Evolutionary conservation across 805 yeast species (phyloP), one percentile per base, ranked within the genome.

Genomic region (Yarrowia osloensis): DNA sequence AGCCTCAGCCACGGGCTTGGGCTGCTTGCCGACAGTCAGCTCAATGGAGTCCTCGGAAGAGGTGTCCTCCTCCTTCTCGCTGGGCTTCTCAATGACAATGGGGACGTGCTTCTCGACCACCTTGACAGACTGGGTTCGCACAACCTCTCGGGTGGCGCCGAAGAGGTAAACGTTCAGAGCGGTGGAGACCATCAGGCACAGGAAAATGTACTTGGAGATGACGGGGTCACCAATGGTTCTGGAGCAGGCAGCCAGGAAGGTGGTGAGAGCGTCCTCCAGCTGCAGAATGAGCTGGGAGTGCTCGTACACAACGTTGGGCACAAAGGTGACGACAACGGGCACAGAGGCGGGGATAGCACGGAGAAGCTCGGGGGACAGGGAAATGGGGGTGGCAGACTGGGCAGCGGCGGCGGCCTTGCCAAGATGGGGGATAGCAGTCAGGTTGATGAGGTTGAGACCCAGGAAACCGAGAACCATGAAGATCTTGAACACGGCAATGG

Each of bases 121-220:
- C 66, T 73, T 68, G 46, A 76, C 71, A 54, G 70, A 69, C 46
- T 73, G 73, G 35, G 68, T 70, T 68, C 73, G 75, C n/a, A 61
- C 66, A 31, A 61, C 66, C 44, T 61, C 66, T 28, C 66, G 66
- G 33, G 97, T 89, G 67, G 91, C 95, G 73, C 91, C 91, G 76
- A 94, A 83, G 71, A 95, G 82, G 77, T 93, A 94, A 62, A 89
- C 86, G 76, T 95, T 95, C 70, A 90, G 86, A 6, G 89, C 86
- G 67, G 91, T 84, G 70, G 96, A 89, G 70, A 90, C 79, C 28
- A 89, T 86, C 69, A 93, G 85, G 12, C 86, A 86, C 69, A 89
- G 81, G 52, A 93, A 84, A 65, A 92, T 81, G 70, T 87, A 84
- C 75, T 93, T 93, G 69, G 95, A 87, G 71, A 92, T 84, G 69